A percentile compares a stretch with the other conserved stretches of the same genome.
Evolutionary conservation across 176 grass and related monocot genomes (phyloP).

Genomic region (Phyllostachys edulis): DNA sequence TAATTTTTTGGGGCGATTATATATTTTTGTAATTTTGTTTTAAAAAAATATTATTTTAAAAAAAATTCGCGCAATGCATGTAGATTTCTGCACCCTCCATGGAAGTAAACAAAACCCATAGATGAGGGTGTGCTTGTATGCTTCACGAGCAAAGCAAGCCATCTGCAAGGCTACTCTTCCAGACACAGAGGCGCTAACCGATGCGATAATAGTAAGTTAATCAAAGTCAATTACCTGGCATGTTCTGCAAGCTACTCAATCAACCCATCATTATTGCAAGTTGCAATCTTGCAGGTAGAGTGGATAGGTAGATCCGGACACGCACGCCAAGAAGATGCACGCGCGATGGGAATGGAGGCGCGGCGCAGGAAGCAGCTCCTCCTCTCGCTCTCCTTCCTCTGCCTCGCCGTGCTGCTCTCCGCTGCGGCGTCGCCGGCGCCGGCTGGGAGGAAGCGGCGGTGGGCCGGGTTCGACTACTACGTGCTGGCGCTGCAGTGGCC

Average conservation of each 20-base stretch:
- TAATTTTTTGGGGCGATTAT: too few species aligned
- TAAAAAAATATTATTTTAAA: too few species aligned
- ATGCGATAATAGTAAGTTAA: neutral
- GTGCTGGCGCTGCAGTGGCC: conserved; percentile 81
- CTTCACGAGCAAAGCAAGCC: conserved; percentile 29
- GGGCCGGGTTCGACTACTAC: conserved; percentile 77
- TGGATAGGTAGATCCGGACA: neutral
- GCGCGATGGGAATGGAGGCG: conserved; percentile 22
- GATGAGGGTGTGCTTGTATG: neutral
- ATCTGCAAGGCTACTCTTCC: neutral
- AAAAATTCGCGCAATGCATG: neutral
- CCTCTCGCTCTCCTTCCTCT: conserved; percentile 35
- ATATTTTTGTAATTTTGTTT: too few species aligned
- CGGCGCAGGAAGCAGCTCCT: conserved; percentile 25
- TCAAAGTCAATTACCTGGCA: conserved; percentile 5
- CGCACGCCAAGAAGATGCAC: neutral
- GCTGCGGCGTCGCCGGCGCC: conserved; percentile 16
- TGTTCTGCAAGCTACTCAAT: conserved; percentile 38
- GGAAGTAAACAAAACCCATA: conserved; percentile 13
- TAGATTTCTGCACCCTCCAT: conserved; percentile 6
- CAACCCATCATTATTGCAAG: neutral
- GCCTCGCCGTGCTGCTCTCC: conserved; percentile 43
- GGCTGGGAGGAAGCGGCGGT: conserved; percentile 39
- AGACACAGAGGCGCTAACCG: neutral
- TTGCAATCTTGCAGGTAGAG: neutral